phyloP scores from a whole-genome alignment of 1,284 basidiomycete genomes.

The Boletus sp. region DNA sequence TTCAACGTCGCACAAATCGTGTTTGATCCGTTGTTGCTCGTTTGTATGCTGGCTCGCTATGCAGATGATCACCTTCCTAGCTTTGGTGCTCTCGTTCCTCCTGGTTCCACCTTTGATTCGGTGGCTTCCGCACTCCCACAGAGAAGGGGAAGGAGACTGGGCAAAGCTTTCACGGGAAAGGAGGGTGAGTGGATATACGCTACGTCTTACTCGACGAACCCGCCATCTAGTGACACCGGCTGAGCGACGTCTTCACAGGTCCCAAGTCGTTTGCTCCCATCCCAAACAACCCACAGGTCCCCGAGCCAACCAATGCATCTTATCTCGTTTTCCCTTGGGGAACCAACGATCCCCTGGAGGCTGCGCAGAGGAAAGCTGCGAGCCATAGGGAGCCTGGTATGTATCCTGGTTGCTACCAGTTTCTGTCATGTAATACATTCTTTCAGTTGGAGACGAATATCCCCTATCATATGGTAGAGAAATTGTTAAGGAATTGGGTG shows the following conservation, averaged over 20 bases:
- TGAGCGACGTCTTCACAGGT: not conserved
- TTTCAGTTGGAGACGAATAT: constrained; percentile 3
- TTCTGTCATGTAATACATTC: not conserved
- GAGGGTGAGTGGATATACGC: constrained; percentile 2
- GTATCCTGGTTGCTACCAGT: not conserved
- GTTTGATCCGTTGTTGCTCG: not conserved
- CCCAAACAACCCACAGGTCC: constrained; percentile 33
- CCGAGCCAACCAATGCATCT: constrained; percentile 37
- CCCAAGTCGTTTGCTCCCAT: constrained; percentile 3
- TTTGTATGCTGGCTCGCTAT: not conserved
- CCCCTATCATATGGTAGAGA: constrained; percentile 27
- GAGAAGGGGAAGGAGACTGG: not conserved
- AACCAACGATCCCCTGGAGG: constrained; percentile 68
- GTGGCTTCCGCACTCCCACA: constrained; percentile 3
- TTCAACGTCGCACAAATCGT: not conserved
- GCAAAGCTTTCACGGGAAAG: constrained; percentile 15
- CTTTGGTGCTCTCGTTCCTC: constrained; percentile 25
- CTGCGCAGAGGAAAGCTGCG: constrained; percentile 48
- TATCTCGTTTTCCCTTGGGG: constrained; percentile 78
- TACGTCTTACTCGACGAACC: too few relatives aligned
- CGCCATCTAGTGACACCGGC: not conserved
- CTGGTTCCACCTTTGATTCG: constrained; percentile 20
- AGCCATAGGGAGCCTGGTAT: constrained; percentile 18
- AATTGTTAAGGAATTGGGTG: constrained; percentile 7
- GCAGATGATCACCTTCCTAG: constrained; percentile 26